Evolutionary conservation across 192 early-diverging fungal genomes (phyloP).

Genomic region (Coemansia aciculifera): DNA sequence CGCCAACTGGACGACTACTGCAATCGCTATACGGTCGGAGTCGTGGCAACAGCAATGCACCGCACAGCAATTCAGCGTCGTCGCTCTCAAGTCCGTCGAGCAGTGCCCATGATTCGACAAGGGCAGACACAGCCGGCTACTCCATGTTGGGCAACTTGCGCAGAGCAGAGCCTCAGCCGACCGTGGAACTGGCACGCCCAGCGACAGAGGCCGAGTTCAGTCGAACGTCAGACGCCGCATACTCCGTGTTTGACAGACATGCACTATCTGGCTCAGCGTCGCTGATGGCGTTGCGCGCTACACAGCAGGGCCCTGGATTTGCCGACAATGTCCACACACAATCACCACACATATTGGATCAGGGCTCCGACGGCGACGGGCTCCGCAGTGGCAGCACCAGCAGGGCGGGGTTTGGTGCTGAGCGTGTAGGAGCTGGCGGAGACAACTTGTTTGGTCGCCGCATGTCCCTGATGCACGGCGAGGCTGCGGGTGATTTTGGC

Average conservation of each 20-base stretch:
- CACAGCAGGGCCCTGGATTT: constrained; percentile 30
- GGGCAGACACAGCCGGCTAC: constrained; percentile 15
- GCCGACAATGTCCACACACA: not conserved
- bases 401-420: not conserved
- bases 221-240: constrained; percentile 19
- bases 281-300: constrained; percentile 40
- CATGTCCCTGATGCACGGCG: constrained; percentile 2
- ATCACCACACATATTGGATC: not conserved
- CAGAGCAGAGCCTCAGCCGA: constrained; percentile 27
- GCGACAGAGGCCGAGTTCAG: constrained; percentile 48
- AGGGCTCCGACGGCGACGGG: not conserved
- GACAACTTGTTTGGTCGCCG: constrained; percentile 1
- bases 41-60: constrained; percentile 14
- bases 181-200: constrained; percentile 46
- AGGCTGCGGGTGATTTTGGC: not conserved
- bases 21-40: constrained; percentile 40
- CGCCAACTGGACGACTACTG: constrained; percentile 32
- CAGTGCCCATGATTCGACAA: constrained; percentile 17
- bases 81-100: constrained; percentile 4
- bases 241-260: constrained; percentile 17
- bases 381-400: not conserved
- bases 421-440: not conserved
- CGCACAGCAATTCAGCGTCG: constrained; percentile 4
- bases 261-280: constrained; percentile 28
- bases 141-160: constrained; percentile 34